Percentiles rank a stretch among this genome's conserved stretches.
phyloP scores from a whole-genome alignment of 2,329 filamentous ascomycete species.

The Penicillium sp. region DNA sequence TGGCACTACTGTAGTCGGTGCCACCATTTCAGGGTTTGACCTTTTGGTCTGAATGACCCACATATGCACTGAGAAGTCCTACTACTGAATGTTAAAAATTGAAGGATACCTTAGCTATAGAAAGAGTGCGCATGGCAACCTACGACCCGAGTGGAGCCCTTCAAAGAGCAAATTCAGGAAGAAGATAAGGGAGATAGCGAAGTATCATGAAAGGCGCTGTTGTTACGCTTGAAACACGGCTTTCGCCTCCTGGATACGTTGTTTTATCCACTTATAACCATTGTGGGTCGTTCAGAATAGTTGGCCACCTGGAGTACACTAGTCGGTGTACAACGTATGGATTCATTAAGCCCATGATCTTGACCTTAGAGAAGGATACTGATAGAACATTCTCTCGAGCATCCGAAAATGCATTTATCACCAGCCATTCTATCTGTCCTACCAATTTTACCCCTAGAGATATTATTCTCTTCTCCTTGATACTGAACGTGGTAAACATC shows the following conservation, averaged over 20 bases:
- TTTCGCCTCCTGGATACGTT: not conserved
- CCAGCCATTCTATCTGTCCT: not conserved
- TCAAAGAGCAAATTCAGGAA: not conserved
- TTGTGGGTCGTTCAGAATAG: not conserved
- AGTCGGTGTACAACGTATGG: not conserved
- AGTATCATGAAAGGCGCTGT: not conserved
- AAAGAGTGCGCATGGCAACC: not conserved
- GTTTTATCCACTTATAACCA: not conserved
- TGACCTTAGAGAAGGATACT: not conserved
- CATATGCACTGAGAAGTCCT: not conserved
- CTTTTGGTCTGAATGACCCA: not conserved
- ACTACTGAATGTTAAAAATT: not conserved
- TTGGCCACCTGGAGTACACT: not conserved
- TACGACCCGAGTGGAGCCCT: not conserved
- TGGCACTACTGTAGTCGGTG: conserved; percentile 2
- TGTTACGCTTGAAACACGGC: not conserved
- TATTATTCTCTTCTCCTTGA: no score
- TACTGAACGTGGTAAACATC: no score
- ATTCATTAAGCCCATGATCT: not conserved
- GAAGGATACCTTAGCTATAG: not conserved
- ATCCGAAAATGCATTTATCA: not conserved
- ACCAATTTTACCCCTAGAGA: not conserved
- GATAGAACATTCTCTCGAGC: not conserved
- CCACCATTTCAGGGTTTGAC: not conserved
- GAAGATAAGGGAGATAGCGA: not conserved